Base-by-base conservation (phyloP, 208 protist species). In the Vickermania spadyakhi region DNA sequence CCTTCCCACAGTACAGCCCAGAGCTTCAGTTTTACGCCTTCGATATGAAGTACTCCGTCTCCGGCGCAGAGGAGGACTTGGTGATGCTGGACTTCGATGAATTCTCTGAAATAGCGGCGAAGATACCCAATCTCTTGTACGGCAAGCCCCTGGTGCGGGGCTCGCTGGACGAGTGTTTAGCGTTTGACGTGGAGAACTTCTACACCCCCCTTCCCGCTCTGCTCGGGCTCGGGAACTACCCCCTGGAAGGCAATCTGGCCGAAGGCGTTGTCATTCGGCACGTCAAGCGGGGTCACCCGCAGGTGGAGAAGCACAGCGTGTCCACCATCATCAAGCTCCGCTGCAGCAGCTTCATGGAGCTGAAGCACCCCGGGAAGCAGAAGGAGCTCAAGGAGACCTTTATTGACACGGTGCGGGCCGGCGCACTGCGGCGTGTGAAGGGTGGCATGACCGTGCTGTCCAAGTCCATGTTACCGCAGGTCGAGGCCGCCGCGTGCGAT, bases 291-390 rank as follows among this genome's bases (percentile, higher is more conserved):
- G 87, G 87, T 27, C 73, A 81, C 21, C 77, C 78, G 3, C 70
- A 73, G 30, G 63, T 89, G 0, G 84, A 94, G 58, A 64, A 53
- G 56, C 72, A 70, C 73, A 79, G 78, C 55, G 79, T 90, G n/a
- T 79, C 84, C 5, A 93, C 86, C 5, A 91, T 94, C 31, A 75
- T 94, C 58, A 94, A 94, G 59, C 74, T 94, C 41, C 84, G 84
- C 63, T 91, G 84, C 71, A 86, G 79, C 2, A 84, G 73, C 58
- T 94, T 94, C 57, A 91, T 91, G 84, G 84, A 94, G 63, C 59
- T 91, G 59, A 91, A 91, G 73, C 87, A 94, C 66, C 87, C 84
- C 2, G 84, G 84, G n/a, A 94, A 94, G 72, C 84, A 91, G 68
- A 75, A 89, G 75, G 87, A 94, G 60, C 69, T 91, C 28, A 91